Evolutionary conservation across 2,329 filamentous ascomycete species (phyloP).

Genomic region (Colletotrichum shisoi): DNA sequence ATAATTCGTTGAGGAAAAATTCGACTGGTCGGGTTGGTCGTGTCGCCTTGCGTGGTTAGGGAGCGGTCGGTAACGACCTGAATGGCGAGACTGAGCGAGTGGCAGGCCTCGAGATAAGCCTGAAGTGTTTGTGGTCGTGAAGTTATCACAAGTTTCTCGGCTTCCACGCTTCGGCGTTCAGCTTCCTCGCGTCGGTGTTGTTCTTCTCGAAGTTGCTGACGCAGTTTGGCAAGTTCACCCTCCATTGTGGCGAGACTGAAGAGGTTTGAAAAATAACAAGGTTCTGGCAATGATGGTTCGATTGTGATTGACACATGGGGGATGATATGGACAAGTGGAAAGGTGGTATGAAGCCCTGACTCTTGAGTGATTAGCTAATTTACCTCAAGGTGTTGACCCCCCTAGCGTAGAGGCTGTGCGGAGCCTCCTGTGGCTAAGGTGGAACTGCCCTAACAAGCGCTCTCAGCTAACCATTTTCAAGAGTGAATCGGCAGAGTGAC

Average conservation of each 20-base stretch:
- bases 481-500: too few species aligned
- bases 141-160: conserved; percentile 40
- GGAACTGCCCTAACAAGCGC: too few species aligned
- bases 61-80: conserved; percentile 46
- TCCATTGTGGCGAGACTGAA: not conserved
- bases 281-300: too few species aligned
- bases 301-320: too few species aligned
- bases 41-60: conserved; percentile 48
- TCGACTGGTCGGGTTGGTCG: conserved; percentile 47
- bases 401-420: too few species aligned
- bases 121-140: conserved; percentile 42
- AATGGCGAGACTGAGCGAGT: conserved; percentile 46
- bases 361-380: too few species aligned
- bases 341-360: too few species aligned
- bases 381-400: too few species aligned
- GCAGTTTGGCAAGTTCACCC: not conserved
- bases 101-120: conserved; percentile 48
- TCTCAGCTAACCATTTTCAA: too few species aligned
- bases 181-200: conserved; percentile 41
- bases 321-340: too few species aligned
- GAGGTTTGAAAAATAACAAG: too few species aligned
- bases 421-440: too few species aligned
- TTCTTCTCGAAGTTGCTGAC: not conserved
- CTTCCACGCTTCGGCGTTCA: conserved; percentile 41
- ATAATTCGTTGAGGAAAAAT: conserved; percentile 49